A percentile compares a stretch with the other conserved stretches of the same genome.
phyloP scores from a whole-genome alignment of 768 basidiomycete species.

The Trametes cinnabarina region DNA sequence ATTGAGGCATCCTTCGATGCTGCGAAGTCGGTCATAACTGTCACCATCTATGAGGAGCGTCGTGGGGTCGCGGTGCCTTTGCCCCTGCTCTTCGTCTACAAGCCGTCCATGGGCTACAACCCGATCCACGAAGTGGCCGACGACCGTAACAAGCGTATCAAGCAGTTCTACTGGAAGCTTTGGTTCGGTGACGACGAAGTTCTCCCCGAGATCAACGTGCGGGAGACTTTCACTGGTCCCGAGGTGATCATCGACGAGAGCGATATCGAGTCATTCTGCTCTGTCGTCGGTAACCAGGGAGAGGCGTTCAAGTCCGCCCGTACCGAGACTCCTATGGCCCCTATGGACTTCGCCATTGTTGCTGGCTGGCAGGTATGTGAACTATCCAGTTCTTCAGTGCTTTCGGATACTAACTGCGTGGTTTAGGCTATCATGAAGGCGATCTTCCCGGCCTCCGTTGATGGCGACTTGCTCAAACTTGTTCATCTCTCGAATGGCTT shows the following conservation, averaged over 20 bases:
- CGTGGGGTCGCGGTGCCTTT: slow-evolving; percentile 75
- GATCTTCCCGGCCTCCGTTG: slow-evolving; percentile 89
- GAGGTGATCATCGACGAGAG: slow-evolving; percentile 76
- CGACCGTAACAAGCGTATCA: slow-evolving; percentile 86
- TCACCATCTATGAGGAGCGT: slow-evolving; percentile 85
- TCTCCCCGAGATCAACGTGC: slow-evolving; percentile 76
- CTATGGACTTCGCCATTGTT: slow-evolving; percentile 99
- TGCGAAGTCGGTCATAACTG: slow-evolving; percentile 54
- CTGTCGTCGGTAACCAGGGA: slow-evolving; percentile 89
- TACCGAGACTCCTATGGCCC: slow-evolving; percentile 71
- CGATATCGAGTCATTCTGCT: slow-evolving; percentile 86
- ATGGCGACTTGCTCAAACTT: slow-evolving; percentile 92
- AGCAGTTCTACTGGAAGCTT: slow-evolving; percentile 96
- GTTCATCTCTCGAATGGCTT: slow-evolving; percentile 98
- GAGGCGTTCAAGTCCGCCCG: slow-evolving; percentile 85
- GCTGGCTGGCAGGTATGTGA: slow-evolving; percentile 91
- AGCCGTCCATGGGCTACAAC: slow-evolving; percentile 82
- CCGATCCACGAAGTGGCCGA: slow-evolving; percentile 89
- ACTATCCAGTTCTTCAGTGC: neutral
- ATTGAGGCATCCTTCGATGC: slow-evolving; percentile 65
- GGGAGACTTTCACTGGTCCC: slow-evolving; percentile 82
- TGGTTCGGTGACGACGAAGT: slow-evolving; percentile 90
- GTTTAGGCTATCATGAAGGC: slow-evolving; percentile 95
- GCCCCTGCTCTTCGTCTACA: slow-evolving; percentile 77
- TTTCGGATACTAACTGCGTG: slow-evolving; percentile 1